Conservation (phyloP, 1,139 yeast species). For the Yamadazyma mexicana region DNA sequence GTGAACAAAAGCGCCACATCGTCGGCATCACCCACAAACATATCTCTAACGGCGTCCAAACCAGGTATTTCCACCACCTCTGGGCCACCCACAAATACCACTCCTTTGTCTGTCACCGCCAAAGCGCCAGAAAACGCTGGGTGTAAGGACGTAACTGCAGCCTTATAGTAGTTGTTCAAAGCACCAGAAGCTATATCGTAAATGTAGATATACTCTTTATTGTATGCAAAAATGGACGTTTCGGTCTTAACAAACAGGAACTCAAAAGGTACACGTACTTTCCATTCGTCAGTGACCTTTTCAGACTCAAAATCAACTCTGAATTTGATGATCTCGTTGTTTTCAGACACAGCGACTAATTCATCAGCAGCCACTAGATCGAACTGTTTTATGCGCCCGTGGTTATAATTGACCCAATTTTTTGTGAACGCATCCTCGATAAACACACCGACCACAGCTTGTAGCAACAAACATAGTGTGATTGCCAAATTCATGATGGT, state of each 20-base stretch:
- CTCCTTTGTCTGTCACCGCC: conserved; percentile 3
- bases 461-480: conserved; percentile 1
- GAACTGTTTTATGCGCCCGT: conserved; percentile 9
- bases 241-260: conserved; percentile 7
- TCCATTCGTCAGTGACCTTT: conserved; percentile 15
- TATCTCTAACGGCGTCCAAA: conserved; percentile 5
- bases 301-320: neutral
- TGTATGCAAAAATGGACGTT: neutral
- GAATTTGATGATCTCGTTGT: conserved; percentile 20
- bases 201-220: conserved; percentile 5
- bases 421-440: conserved; percentile 40
- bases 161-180: conserved; percentile 4
- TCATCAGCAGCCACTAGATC: conserved; percentile 15
- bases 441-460: conserved; percentile 18
- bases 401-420: conserved; percentile 23
- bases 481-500: neutral
- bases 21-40: conserved; percentile 9
- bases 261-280: conserved; percentile 7
- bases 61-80: neutral
- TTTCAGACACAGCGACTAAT: conserved; percentile 28
- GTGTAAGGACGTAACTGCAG: conserved; percentile 5
- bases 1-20: conserved; percentile 16
- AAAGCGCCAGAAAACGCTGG: conserved; percentile 9
- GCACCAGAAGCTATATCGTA: conserved; percentile 10
- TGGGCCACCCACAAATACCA: conserved; percentile 2